Conservation (phyloP, 495 filamentous ascomycete species). For the Neurospora intermedia region DNA sequence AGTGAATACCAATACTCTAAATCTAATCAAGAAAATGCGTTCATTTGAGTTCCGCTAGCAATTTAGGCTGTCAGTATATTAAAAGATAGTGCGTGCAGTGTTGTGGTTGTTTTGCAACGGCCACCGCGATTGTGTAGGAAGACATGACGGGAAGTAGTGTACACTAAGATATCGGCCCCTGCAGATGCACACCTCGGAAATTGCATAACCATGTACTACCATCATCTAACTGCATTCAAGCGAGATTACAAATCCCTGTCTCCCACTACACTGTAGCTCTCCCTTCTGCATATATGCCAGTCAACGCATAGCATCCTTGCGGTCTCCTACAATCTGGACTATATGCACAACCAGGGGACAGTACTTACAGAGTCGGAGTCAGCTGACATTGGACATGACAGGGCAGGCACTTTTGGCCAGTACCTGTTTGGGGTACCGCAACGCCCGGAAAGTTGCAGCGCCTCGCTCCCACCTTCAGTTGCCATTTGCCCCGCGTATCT, state of each 20-base stretch:
- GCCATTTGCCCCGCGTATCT: conserved; percentile 17
- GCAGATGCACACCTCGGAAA: neutral
- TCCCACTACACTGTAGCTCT: neutral
- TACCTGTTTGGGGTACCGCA: neutral
- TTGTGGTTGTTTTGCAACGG: neutral
- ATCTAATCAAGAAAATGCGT: neutral
- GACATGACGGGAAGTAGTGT: neutral
- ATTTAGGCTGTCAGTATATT: neutral
- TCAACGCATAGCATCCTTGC: neutral
- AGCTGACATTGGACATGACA: neutral
- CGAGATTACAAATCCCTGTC: neutral
- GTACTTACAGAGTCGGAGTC: neutral
- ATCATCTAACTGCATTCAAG: neutral
- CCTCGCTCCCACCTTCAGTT: neutral
- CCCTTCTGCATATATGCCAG: neutral
- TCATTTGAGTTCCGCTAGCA: neutral
- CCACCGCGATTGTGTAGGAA: neutral
- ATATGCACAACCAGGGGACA: neutral
- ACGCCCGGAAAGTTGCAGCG: neutral
- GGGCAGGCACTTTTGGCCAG: neutral
- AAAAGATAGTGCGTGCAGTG: neutral
- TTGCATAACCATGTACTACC: neutral
- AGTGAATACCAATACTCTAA: neutral
- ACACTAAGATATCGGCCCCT: neutral
- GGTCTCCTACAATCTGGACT: neutral